A percentile compares a stretch with the other conserved stretches of the same genome.
Conservation (phyloP, 1,139 yeast genomes). For the Kurtzmaniella natalensis region DNA sequence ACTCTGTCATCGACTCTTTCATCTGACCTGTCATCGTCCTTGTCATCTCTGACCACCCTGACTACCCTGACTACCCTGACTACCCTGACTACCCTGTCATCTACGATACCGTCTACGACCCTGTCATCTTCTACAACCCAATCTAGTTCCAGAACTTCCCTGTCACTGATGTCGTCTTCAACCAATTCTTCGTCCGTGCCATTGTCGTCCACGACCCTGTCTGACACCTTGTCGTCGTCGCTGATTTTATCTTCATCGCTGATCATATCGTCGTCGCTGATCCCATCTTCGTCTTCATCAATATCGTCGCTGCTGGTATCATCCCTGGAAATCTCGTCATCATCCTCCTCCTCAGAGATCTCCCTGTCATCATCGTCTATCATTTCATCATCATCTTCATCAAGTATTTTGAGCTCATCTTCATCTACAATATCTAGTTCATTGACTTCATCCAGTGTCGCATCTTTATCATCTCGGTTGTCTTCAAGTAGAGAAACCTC, state of each 20-base stretch:
- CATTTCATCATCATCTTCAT: conserved; percentile 1
- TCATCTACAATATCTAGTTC: background rate
- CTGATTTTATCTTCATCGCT: conserved; percentile 3
- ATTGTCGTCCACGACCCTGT: conserved; percentile 1
- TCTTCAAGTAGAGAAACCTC: too few species aligned
- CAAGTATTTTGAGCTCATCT: conserved; percentile 3
- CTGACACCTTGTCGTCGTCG: conserved; percentile 3
- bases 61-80: background rate
- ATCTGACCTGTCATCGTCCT: conserved; percentile 3
- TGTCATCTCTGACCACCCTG: conserved; percentile 6
- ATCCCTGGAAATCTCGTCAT: conserved; percentile 8
- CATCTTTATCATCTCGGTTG: too few species aligned
- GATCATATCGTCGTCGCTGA: conserved; percentile 5
- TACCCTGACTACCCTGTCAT: background rate
- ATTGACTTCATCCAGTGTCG: background rate
- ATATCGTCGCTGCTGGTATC: conserved; percentile 3
- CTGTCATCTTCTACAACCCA: conserved; percentile 2
- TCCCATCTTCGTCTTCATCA: too few species aligned
- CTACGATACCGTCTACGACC: conserved; percentile 3
- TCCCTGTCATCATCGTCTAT: conserved; percentile 3
- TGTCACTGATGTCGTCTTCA: conserved; percentile 4
- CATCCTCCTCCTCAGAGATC: conserved; percentile 3
- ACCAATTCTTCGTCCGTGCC: conserved; percentile 5
- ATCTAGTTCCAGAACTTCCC: background rate
- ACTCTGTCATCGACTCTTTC: conserved; percentile 1